These are phyloP conservation scores for Hemisphaericaspora xylanilytica DNA, from an alignment of 1,139 yeast genomes.

Conservation along the genomic window DNA sequence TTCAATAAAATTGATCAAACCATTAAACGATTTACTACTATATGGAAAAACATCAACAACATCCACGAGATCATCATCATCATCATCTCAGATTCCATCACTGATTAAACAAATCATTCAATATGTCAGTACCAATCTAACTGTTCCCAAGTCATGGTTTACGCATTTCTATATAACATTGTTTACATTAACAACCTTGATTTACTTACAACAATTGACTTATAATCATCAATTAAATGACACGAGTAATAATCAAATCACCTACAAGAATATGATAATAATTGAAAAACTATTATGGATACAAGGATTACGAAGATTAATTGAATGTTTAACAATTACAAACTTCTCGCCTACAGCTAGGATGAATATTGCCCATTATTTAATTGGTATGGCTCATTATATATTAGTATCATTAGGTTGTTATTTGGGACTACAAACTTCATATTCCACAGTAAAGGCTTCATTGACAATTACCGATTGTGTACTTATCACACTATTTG, in stretches of 20 bases:
- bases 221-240: no score
- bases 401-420: slow-evolving; percentile 26
- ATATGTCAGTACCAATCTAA: slow-evolving; percentile 14
- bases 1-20: slow-evolving; percentile 14
- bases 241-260: slow-evolving; percentile 11
- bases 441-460: slow-evolving; percentile 7
- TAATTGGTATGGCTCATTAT: slow-evolving; percentile 73
- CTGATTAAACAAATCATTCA: slow-evolving; percentile 1
- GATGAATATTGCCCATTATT: slow-evolving; percentile 75
- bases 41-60: slow-evolving; percentile 19
- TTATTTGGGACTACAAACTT: slow-evolving; percentile 15
- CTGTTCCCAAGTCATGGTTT: slow-evolving; percentile 52
- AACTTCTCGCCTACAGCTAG: slow-evolving; percentile 48
- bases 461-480: slow-evolving; percentile 15
- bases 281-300: slow-evolving; percentile 25
- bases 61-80: not conserved
- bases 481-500: slow-evolving; percentile 29
- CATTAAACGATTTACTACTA: slow-evolving; percentile 17
- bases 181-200: slow-evolving; percentile 10
- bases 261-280: slow-evolving; percentile 16
- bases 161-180: slow-evolving; percentile 46
- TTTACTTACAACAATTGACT: slow-evolving; percentile 9
- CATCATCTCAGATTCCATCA: not conserved
- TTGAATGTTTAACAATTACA: slow-evolving; percentile 57
- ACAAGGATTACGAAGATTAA: slow-evolving; percentile 64